phyloP scores from a whole-genome alignment of 805 yeast genomes.

The Metschnikowia matae region DNA sequence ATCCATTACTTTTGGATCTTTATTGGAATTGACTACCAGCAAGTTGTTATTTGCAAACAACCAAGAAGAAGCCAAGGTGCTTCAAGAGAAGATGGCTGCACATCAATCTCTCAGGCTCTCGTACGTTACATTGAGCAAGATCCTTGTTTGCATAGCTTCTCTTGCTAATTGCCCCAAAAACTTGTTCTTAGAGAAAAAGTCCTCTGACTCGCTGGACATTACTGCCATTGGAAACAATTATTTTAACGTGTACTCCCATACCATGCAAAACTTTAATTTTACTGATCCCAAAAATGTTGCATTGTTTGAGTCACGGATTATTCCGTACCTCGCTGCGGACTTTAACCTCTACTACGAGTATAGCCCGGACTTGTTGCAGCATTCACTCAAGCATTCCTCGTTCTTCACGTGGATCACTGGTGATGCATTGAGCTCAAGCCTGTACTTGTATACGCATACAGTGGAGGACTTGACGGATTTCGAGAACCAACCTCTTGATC shows the following conservation, averaged over 20 bases:
- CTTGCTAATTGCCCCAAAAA: slow-evolving; percentile 24
- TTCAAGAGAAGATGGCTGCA: background rate
- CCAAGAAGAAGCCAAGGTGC: slow-evolving; percentile 5
- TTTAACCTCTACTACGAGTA: slow-evolving; percentile 21
- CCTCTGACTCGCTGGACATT: slow-evolving; percentile 25
- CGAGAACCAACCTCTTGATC: slow-evolving; percentile 10
- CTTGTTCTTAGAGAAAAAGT: slow-evolving; percentile 19
- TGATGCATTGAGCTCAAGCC: slow-evolving; percentile 10
- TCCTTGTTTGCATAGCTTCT: slow-evolving; percentile 23
- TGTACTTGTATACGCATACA: slow-evolving; percentile 18
- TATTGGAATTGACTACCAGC: slow-evolving; percentile 15
- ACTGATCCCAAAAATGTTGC: slow-evolving; percentile 1
- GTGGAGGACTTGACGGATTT: slow-evolving; percentile 15
- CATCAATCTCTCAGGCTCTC: slow-evolving; percentile 9
- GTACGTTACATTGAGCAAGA: slow-evolving; percentile 23
- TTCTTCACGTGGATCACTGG: slow-evolving; percentile 19
- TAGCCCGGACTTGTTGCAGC: slow-evolving; percentile 15
- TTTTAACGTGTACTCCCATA: slow-evolving; percentile 21
- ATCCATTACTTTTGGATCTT: slow-evolving; percentile 15
- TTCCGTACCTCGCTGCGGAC: slow-evolving; percentile 24
- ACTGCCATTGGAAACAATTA: slow-evolving; percentile 21
- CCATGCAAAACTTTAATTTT: slow-evolving; percentile 16
- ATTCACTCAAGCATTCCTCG: slow-evolving; percentile 12
- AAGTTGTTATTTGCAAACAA: background rate
- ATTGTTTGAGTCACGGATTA: slow-evolving; percentile 13